Evolutionary conservation across 768 basidiomycete species (phyloP), one percentile per base, ranked within the genome.

Genomic region (Stropharia rugosoannulata): DNA sequence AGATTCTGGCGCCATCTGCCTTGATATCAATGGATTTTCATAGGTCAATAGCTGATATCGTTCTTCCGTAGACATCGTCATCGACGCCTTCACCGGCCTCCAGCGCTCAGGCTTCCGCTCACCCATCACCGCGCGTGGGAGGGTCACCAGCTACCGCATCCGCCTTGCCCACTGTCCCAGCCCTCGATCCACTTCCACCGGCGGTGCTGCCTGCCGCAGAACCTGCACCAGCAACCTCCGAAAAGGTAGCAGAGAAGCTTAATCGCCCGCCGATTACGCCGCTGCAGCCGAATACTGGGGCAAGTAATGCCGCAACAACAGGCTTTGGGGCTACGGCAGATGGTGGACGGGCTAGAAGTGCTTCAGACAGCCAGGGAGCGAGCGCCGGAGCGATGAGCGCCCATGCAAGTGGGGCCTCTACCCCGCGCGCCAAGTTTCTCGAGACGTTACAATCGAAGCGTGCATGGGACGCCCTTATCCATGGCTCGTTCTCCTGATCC

Each of bases 391-490:
- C 41, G 11, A 16, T 39, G 29, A 22, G 51, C 44, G 9, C 29
- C 29, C 29, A 32, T 32, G 29, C 29, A 10, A 29, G 55, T 49
- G 16, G 62, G 67, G 32, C 64, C 59, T 19, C 67, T 9, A 67
- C 71, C 6, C 74, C 77, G 13, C 74, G 75, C 49, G 70, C 77
- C 49, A 81, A 76, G 64, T 81, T 85, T 61, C 64, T 87, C 58
- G 74, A 81, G 66, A 80, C 83, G 46, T 68, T 87, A 55, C 80
- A 83, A 66, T 75, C 75, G 22, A 84, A 86, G 71, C 80, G 80
- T 54, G 82, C 83, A 13, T 87, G 83, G 83, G 85, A 87, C 57
- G 84, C 84, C 2, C 69, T 87, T 55, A 82, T 87, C 42, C 85
- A 87, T 64, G 85, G 85, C 32, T 82, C 82, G 35, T 86, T 83